These are phyloP conservation scores for Mycosarcoma mackinlayi DNA, from an alignment of 1,284 basidiomycete genomes.

Conservation along the genomic window DNA sequence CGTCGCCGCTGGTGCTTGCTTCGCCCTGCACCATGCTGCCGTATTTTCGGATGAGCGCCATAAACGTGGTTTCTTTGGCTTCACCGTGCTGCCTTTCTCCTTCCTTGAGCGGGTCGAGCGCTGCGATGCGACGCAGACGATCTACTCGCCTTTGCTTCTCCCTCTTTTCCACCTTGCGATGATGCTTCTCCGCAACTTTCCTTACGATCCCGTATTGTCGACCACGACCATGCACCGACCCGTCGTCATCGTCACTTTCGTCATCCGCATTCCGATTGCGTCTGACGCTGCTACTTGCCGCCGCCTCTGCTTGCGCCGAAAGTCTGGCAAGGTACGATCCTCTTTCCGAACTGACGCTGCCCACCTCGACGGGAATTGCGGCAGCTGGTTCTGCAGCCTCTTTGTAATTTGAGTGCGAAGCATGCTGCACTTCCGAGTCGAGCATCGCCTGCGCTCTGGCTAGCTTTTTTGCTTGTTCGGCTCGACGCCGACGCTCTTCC, in stretches of 20 bases:
- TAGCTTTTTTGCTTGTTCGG: constrained; percentile 27
- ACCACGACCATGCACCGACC: background rate
- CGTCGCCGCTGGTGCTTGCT: background rate
- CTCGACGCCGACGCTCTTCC: constrained; percentile 14
- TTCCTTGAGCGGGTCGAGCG: constrained; percentile 41
- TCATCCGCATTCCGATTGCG: background rate
- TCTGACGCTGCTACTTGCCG: background rate
- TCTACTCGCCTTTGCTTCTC: constrained; percentile 27
- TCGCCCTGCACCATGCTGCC: constrained; percentile 27
- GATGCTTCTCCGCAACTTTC: constrained; percentile 30
- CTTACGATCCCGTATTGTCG: constrained; percentile 25
- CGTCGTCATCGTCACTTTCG: constrained; percentile 25
- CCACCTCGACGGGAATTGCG: background rate
- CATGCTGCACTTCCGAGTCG: constrained; percentile 31
- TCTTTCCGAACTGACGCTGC: constrained; percentile 28
- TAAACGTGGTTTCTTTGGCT: constrained; percentile 45
- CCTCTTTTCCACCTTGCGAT: constrained; percentile 22
- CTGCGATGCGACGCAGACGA: constrained; percentile 34
- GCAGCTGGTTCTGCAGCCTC: background rate
- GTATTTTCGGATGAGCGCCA: constrained; percentile 41
- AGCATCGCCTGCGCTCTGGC: constrained; percentile 28
- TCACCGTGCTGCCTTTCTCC: constrained; percentile 18
- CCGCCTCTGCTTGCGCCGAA: constrained; percentile 26
- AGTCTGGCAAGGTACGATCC: constrained; percentile 34
- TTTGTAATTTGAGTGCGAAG: constrained; percentile 3